Evolutionary conservation across 768 basidiomycete species (phyloP), one percentile per base, ranked within the genome.

Genomic region (Naematelia encephala): DNA sequence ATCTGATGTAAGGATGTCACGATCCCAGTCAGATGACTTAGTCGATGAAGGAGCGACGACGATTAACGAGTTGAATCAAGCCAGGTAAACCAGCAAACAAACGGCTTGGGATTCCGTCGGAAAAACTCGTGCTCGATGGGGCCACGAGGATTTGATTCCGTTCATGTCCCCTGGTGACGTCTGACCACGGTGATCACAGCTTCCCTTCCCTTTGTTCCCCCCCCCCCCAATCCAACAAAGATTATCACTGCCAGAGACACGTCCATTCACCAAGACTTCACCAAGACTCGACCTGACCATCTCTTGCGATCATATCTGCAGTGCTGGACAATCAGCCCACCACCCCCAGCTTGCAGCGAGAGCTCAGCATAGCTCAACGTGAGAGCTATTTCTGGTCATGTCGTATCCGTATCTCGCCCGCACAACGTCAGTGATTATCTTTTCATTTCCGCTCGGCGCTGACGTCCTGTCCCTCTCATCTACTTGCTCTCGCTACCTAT

Each of bases 351-450:
- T n/a, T 11, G 39, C 39, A 43, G 19, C 39, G 19, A 43, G 12
- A 43, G 39, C 39, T n/a, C n/a, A n/a, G n/a, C n/a, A n/a, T n/a
- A n/a, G n/a, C n/a, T n/a, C n/a, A n/a, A n/a, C n/a, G n/a, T 43
- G 39, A 43, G 39, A 43, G 12, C 39, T 43, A 43, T n/a, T 43
- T n/a, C 19, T n/a, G 19, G 12, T 1, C 42, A 70, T 70, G 69
- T 64, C 61, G 14, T 77, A 58, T 58, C 75, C 75, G 12, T 77
- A 77, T 53, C 69, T 75, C 30, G 75, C 73, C 5, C 61, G 58
- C 29, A 70, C 70, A 23, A 74, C 68, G 70, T 75, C 59, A 69
- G 72, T 70, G n/a, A 27, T 30, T 5, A 30, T 13, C 39, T 11
- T 19, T 45, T 27, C n/a, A n/a, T 25, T 25, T 21, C 19, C 26